A percentile compares a stretch with the other conserved stretches of the same genome.
Conservation (phyloP, 352 stramenopile species). For the Globisporangium nunn region DNA sequence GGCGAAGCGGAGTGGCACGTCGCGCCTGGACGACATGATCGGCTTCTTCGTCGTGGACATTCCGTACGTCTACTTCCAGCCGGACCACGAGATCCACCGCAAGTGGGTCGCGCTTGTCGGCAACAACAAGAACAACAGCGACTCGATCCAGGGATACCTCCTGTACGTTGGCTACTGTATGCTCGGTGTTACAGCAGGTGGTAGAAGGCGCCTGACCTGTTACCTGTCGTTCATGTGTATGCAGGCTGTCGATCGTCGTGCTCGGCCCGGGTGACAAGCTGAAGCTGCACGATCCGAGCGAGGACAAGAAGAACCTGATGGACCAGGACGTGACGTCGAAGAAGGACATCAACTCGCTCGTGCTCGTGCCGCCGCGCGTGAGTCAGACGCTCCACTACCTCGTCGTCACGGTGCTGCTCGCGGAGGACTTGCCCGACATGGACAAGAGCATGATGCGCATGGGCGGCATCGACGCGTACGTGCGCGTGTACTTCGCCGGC, state of each 20-base stretch:
- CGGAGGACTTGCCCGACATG: conserved; percentile 80
- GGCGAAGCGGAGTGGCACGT: conserved; percentile 17
- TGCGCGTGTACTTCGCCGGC: conserved; percentile 68
- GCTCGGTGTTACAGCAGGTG: no score
- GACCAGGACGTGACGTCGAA: conserved; percentile 35
- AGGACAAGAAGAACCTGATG: conserved; percentile 28
- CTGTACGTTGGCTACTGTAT: conserved; percentile 25
- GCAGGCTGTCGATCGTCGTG: conserved; percentile 79
- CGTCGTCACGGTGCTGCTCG: conserved; percentile 71
- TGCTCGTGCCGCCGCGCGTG: conserved; percentile 74
- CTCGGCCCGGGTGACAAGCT: conserved; percentile 81
- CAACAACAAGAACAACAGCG: conserved; percentile 59
- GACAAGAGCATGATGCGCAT: conserved; percentile 58
- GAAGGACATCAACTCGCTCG: conserved; percentile 71
- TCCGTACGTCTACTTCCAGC: conserved; percentile 77
- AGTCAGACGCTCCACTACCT: conserved; percentile 66
- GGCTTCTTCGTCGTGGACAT: conserved; percentile 84
- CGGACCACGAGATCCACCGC: conserved; percentile 83
- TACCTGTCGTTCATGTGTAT: background rate
- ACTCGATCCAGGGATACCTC: conserved; percentile 88
- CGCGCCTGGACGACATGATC: conserved; percentile 70
- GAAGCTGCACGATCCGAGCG: conserved; percentile 41
- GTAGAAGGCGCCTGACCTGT: no score
- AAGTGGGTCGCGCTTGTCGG: conserved; percentile 88
- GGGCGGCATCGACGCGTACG: conserved; percentile 79